A percentile compares a stretch with the other conserved stretches of the same genome.
These are phyloP conservation scores for Rhizopogon salebrosus DNA, from an alignment of 768 basidiomycete genomes.

Conservation along the genomic window DNA sequence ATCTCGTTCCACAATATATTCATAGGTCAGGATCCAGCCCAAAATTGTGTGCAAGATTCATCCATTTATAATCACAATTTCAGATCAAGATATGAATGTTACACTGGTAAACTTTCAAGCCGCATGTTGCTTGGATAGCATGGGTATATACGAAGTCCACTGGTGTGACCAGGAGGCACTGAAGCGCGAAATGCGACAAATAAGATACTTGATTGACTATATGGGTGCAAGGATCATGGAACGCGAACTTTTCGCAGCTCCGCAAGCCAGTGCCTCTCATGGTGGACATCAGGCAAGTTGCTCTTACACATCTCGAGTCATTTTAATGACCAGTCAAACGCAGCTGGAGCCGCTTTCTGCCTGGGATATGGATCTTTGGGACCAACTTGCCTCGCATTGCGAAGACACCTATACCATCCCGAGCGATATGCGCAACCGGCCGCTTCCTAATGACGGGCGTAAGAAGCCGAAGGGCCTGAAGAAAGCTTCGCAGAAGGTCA, in stretches of 20 bases:
- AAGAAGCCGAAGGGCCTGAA: neutral
- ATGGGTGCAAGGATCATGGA: constrained; percentile 8
- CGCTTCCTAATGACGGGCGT: constrained; percentile 7
- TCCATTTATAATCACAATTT: neutral
- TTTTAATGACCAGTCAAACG: neutral
- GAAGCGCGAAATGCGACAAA: constrained; percentile 14
- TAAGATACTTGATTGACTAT: constrained; percentile 18
- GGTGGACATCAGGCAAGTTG: neutral
- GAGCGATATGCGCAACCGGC: neutral
- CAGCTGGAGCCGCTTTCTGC: neutral
- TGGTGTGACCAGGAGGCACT: constrained; percentile 7
- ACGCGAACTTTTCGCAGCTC: neutral
- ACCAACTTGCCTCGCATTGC: neutral
- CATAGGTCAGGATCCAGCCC: constrained; percentile 9
- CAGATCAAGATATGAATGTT: neutral
- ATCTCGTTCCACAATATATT: constrained; percentile 13
- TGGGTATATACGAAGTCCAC: neutral
- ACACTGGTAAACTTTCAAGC: constrained; percentile 9
- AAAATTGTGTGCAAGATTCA: neutral
- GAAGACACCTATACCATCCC: neutral
- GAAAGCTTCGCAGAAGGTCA: neutral
- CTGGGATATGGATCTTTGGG: constrained; percentile 1
- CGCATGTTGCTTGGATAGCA: constrained; percentile 4
- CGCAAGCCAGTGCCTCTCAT: too few species aligned
- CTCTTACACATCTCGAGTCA: too few species aligned